These are phyloP conservation scores for Apiospora marii DNA, from an alignment of 2,329 filamentous ascomycete genomes.

Conservation along the genomic window DNA sequence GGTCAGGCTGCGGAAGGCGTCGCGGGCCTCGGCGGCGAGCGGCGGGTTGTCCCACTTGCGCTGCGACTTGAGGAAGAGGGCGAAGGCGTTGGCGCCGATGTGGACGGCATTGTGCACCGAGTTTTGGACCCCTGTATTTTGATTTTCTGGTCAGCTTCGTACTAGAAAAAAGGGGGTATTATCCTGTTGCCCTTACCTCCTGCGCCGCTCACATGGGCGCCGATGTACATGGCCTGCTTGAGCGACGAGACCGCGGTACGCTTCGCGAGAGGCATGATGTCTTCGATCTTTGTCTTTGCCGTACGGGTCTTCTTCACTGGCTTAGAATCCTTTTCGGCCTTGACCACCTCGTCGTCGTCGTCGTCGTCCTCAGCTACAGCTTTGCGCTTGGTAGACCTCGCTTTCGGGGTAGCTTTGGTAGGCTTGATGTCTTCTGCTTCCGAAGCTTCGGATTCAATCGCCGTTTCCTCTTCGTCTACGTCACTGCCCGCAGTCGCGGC, in stretches of 20 bases:
- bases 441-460: constrained; percentile 31
- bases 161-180: constrained; percentile 3
- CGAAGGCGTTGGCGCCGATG: constrained; percentile 92
- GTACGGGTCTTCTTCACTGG: constrained; percentile 54
- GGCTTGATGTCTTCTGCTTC: constrained; percentile 33
- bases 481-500: constrained; percentile 29
- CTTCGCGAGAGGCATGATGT: constrained; percentile 68
- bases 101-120: constrained; percentile 78
- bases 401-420: constrained; percentile 46
- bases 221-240: constrained; percentile 79
- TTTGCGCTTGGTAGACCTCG: constrained; percentile 47
- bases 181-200: constrained; percentile 66
- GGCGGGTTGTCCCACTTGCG: constrained; percentile 91
- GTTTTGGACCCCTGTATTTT: constrained; percentile 80
- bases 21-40: constrained; percentile 71
- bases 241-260: constrained; percentile 71
- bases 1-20: constrained; percentile 75
- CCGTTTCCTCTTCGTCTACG: constrained; percentile 25
- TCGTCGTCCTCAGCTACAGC: constrained; percentile 36
- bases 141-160: neutral
- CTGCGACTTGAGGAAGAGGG: constrained; percentile 94
- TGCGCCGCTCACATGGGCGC: constrained; percentile 89
- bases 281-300: constrained; percentile 41
- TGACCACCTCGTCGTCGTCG: constrained; percentile 33
- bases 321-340: constrained; percentile 34